Evolutionary conservation across 2,329 filamentous ascomycete species (phyloP), one percentile per base, ranked within the genome.

Genomic region (Fusarium humuli): DNA sequence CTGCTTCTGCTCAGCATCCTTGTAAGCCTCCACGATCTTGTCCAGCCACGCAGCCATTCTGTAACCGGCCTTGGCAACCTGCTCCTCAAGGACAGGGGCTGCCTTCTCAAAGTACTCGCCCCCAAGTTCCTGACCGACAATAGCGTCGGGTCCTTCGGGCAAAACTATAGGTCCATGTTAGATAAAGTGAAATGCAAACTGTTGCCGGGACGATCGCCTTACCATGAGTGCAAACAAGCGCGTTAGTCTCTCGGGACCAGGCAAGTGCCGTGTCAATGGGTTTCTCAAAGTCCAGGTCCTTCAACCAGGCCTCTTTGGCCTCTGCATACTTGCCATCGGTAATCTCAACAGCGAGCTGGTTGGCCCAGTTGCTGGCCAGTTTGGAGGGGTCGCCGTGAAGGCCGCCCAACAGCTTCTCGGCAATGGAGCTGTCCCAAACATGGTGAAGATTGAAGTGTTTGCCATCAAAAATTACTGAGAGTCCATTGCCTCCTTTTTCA

Each of bases 351-450:
- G 84, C 83, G 23, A 93, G 83, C 57, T 83, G 79, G n/a, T 81
- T 80, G 2, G 90, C 87, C 87, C 90, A 92, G 44, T 76, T 77
- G 53, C 81, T 77, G 3, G 88, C 89, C 47, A 84, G 80, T 7
- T 78, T 77, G 62, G 85, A 88, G 2, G 85, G 77, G 79, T 82
- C 78, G 75, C 87, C 80, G 41, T 82, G 80, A 45, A 81, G 76
- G n/a, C 84, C 87, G 4, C 90, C 90, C 2, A 91, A 81, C 73
- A 87, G 80, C 75, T 90, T 87, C 79, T 92, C 90, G 1, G 88
- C 85, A 67, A 93, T 93, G 70, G 86, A 87, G 56, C 86, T 88
- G 76, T 94, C 92, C 91, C 91, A 94, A 18, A 93, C 87, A 61
- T 90, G 85, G 75, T 94, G 92, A 44, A 94, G 83, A 75, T 94